Percentiles rank a stretch among this genome's conserved stretches.
Conservation (phyloP, 2,329 filamentous ascomycete species). For the Paramyrothecium sp. region DNA sequence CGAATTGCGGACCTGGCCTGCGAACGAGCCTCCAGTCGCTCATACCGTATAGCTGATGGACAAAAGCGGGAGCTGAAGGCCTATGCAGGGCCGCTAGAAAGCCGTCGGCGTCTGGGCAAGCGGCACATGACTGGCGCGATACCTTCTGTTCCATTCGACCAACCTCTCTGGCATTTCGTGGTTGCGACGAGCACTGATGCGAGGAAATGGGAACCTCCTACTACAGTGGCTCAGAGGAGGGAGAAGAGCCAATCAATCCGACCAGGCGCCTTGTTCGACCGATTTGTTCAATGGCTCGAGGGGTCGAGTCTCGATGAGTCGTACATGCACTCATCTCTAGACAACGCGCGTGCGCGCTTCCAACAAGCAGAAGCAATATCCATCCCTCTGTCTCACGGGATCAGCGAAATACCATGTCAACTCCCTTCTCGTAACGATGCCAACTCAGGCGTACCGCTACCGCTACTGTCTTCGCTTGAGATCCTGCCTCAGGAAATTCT, state of each 20-base stretch:
- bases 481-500: neutral
- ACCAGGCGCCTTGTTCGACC: constrained; percentile 18
- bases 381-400: too few species aligned
- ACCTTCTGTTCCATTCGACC: constrained; percentile 32
- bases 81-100: constrained; percentile 54
- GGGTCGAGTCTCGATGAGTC: neutral
- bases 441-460: neutral
- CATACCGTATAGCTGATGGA: constrained; percentile 15
- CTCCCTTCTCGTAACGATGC: neutral
- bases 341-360: too few species aligned
- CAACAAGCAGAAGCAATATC: too few species aligned
- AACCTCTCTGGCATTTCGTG: constrained; percentile 46
- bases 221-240: constrained; percentile 22
- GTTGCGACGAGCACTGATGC: constrained; percentile 41
- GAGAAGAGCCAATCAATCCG: constrained; percentile 16
- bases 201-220: constrained; percentile 54
- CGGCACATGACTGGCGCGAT: constrained; percentile 53
- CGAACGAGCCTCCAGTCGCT: constrained; percentile 28
- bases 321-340: neutral
- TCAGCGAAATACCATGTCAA: too few species aligned
- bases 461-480: neutral
- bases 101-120: constrained; percentile 49
- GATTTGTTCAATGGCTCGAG: constrained; percentile 23
- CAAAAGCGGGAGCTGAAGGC: constrained; percentile 30
- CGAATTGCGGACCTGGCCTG: constrained; percentile 32